phyloP scores from a whole-genome alignment of 1,284 basidiomycete species.

The Agroathelia rolfsii region DNA sequence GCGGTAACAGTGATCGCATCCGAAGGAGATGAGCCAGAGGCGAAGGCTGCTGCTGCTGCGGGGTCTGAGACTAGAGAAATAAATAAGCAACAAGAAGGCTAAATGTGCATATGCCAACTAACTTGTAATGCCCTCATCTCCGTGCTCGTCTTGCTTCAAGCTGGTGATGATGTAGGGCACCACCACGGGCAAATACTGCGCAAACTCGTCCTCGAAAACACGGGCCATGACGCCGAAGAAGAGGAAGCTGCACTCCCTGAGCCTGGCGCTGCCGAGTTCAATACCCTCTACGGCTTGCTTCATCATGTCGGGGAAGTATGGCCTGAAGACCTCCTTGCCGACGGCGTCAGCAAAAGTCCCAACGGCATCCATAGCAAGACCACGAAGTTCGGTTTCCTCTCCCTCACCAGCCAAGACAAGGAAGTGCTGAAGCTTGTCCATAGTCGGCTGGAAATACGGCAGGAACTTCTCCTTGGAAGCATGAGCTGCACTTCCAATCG shows the following conservation, averaged over 20 bases:
- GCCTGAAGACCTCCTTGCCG: constrained; percentile 88
- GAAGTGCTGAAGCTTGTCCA: constrained; percentile 85
- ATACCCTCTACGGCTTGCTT: constrained; percentile 89
- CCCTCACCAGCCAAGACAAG: constrained; percentile 75
- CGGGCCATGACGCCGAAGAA: constrained; percentile 98
- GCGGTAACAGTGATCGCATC: constrained; percentile 56
- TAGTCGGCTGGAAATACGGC: constrained; percentile 92
- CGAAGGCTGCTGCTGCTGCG: constrained; percentile 48
- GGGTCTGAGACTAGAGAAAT: constrained; percentile 41
- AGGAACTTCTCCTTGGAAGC: constrained; percentile 91
- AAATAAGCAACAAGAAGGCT: no score
- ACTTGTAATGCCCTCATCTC: constrained; percentile 48
- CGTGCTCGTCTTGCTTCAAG: constrained; percentile 79
- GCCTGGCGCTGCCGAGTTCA: constrained; percentile 76
- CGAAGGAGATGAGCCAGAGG: constrained; percentile 62
- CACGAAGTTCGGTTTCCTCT: constrained; percentile 89
- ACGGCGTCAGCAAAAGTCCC: constrained; percentile 98
- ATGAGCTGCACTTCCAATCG: constrained; percentile 96
- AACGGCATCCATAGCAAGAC: constrained; percentile 96
- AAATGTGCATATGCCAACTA: no score
- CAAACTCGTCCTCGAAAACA: constrained; percentile 93
- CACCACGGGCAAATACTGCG: constrained; percentile 78
- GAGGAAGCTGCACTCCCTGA: constrained; percentile 95
- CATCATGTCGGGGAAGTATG: constrained; percentile 96
- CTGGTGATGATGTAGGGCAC: constrained; percentile 82